Base-by-base conservation (phyloP, 1,284 basidiomycete species). In the Heterobasidion irregulare region DNA sequence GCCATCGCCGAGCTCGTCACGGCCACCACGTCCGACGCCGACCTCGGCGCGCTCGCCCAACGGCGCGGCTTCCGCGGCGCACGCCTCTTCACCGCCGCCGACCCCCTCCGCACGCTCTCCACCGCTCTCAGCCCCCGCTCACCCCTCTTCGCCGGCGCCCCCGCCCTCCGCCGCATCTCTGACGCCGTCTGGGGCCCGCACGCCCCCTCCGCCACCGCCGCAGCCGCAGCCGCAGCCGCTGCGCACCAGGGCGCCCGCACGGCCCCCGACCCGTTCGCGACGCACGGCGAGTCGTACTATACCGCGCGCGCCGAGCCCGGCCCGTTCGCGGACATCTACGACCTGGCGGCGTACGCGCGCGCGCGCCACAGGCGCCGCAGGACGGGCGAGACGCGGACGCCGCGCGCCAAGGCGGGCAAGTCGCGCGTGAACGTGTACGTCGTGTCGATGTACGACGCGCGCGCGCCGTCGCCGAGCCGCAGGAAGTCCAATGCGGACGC, bases 231-330 rank as follows among this genome's bases (percentile, higher is more conserved):
- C n/a, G n/a, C n/a, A n/a, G n/a, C 16, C 19, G 53, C 13, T 35
- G 5, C 13, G 35, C 43, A 41, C 38, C 34, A 47, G 33, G n/a
- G 54, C 34, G 12, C 33, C 49, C n/a, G n/a, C n/a, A n/a, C n/a
- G n/a, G 54, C 34, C 9, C 33, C 49, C 6, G 38, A 52, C 26
- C 54, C 54, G 7, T 51, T 55, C 18, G 38, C 50, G 43, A 52
- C 16, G 33, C 32, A 51, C 44, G 51, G 51, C 33, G 19, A 52
- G 36, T 43, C 36, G 10, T 52, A 52, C 26, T 43, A 43, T n/a
- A 13, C 7, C 16, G n/a, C 18, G 16, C 15, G 13, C 1, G 41
- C 18, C 51, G 41, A 33, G 36, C 16, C 18, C 10, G 51, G 18
- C 13, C 47, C 51, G 18, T 19, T 32, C 36, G 51, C 34, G 2